Conservation (phyloP, 169 alveolate genomes). For the Cryptosporidium sp. region DNA sequence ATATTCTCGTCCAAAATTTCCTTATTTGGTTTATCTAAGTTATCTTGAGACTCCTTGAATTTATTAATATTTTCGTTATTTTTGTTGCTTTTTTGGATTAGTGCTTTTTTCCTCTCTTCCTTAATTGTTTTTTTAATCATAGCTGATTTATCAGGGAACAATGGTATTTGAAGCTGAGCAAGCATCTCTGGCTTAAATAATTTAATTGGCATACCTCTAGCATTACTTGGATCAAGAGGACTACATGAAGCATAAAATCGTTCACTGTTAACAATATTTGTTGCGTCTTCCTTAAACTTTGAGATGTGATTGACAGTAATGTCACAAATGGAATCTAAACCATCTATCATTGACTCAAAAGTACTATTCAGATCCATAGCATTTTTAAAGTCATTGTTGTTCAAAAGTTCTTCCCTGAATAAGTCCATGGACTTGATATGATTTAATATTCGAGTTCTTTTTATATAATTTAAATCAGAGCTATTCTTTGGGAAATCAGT, state of each 20-base stretch:
- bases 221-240: slow-evolving; percentile 71
- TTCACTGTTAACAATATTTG: slow-evolving; percentile 16
- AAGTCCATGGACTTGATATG: slow-evolving; percentile 29
- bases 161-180: slow-evolving; percentile 31
- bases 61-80: background rate
- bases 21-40: background rate
- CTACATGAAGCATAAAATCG: slow-evolving; percentile 57
- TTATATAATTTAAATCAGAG: slow-evolving; percentile 5
- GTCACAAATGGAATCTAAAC: slow-evolving; percentile 67
- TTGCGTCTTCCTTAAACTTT: slow-evolving; percentile 53
- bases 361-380: slow-evolving; percentile 60
- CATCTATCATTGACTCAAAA: slow-evolving; percentile 63
- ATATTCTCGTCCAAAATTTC: background rate
- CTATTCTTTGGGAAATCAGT: slow-evolving; percentile 40
- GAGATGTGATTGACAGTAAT: slow-evolving; percentile 49
- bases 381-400: slow-evolving; percentile 34
- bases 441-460: slow-evolving; percentile 35
- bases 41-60: slow-evolving; percentile 9
- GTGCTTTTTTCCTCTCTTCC: slow-evolving; percentile 21
- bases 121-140: slow-evolving; percentile 21
- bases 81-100: background rate
- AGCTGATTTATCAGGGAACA: slow-evolving; percentile 71
- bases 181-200: slow-evolving; percentile 43
- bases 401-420: slow-evolving; percentile 30
- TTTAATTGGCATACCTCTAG: slow-evolving; percentile 57